Evolutionary conservation across 441 rosid species (phyloP).

Genomic region (Erodium trifolium): DNA sequence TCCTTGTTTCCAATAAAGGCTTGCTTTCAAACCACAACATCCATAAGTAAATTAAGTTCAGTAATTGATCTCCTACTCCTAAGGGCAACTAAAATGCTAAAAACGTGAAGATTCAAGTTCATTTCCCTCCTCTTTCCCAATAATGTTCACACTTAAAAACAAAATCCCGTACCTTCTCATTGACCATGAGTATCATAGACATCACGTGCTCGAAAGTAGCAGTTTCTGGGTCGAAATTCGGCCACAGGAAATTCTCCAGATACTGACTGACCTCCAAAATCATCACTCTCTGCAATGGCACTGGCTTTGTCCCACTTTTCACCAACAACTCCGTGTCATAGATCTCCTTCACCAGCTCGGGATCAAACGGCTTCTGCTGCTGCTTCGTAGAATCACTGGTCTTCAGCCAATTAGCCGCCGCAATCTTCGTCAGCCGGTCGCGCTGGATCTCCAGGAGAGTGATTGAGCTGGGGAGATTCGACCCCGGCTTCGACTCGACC

Average conservation of each 20-base stretch:
- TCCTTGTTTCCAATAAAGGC: background rate
- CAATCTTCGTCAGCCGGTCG: conserved; percentile 73
- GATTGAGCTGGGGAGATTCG: conserved; percentile 64
- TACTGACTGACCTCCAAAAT: conserved; percentile 93
- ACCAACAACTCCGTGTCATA: conserved; percentile 74
- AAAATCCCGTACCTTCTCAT: conserved; percentile 64
- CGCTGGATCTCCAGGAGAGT: conserved; percentile 88
- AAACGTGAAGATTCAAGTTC: background rate
- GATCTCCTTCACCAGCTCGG: conserved; percentile 72
- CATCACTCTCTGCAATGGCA: conserved; percentile 92
- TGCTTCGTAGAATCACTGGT: conserved; percentile 30
- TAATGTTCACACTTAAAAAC: background rate
- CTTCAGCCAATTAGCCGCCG: conserved; percentile 71
- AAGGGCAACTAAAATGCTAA: background rate
- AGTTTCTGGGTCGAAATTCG: conserved; percentile 69
- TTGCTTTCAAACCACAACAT: background rate
- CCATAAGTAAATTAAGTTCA: background rate
- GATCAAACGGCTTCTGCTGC: conserved; percentile 50
- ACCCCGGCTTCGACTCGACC: conserved; percentile 59
- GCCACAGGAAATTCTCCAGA: conserved; percentile 94
- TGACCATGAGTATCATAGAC: conserved; percentile 96
- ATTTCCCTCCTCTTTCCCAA: background rate
- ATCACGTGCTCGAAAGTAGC: conserved; percentile 90
- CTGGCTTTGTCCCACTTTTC: conserved; percentile 65
- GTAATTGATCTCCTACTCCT: background rate